These are phyloP conservation scores for Trichosporon coremiiforme DNA, from an alignment of 1,284 basidiomycete genomes.

Conservation along the genomic window DNA sequence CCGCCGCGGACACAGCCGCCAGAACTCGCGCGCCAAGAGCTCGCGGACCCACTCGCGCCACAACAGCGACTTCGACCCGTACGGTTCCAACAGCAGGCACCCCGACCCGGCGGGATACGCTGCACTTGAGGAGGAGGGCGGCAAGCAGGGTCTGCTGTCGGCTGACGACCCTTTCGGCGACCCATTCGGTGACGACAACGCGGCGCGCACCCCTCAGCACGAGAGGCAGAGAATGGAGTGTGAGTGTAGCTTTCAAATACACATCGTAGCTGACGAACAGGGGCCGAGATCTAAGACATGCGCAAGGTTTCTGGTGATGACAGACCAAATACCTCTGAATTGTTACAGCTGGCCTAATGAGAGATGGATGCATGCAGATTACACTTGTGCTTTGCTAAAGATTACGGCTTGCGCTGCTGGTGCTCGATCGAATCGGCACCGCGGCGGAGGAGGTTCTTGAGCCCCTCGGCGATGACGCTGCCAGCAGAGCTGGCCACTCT, in stretches of 20 bases:
- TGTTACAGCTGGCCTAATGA: not conserved
- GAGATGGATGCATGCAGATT: slow-evolving; percentile 13
- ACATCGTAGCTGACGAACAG: slow-evolving; percentile 20
- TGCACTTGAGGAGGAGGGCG: slow-evolving; percentile 47
- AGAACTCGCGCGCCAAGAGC: slow-evolving; percentile 29
- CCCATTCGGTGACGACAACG: slow-evolving; percentile 68
- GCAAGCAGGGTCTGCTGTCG: slow-evolving; percentile 44
- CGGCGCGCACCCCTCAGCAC: slow-evolving; percentile 51
- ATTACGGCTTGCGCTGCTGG: slow-evolving; percentile 12
- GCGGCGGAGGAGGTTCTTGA: slow-evolving; percentile 39
- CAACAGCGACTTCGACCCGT: slow-evolving; percentile 27
- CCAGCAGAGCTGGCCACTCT: slow-evolving; percentile 25
- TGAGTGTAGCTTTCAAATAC: slow-evolving; percentile 33
- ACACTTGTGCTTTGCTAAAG: slow-evolving; percentile 12
- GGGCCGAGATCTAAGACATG: slow-evolving; percentile 24
- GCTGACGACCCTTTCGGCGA: slow-evolving; percentile 59
- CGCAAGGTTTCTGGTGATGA: too few species aligned
- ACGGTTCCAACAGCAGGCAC: slow-evolving; percentile 17
- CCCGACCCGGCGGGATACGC: slow-evolving; percentile 33
- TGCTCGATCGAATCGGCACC: slow-evolving; percentile 30
- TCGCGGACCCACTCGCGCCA: slow-evolving; percentile 30
- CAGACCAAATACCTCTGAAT: not conserved
- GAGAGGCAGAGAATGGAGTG: slow-evolving; percentile 58
- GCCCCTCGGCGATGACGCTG: slow-evolving; percentile 39
- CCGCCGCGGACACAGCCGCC: slow-evolving; percentile 35